Percentiles rank a stretch among this genome's conserved stretches.
Evolutionary conservation across 1,284 basidiomycete species (phyloP).

Genomic region (Leccinum pachyderme): DNA sequence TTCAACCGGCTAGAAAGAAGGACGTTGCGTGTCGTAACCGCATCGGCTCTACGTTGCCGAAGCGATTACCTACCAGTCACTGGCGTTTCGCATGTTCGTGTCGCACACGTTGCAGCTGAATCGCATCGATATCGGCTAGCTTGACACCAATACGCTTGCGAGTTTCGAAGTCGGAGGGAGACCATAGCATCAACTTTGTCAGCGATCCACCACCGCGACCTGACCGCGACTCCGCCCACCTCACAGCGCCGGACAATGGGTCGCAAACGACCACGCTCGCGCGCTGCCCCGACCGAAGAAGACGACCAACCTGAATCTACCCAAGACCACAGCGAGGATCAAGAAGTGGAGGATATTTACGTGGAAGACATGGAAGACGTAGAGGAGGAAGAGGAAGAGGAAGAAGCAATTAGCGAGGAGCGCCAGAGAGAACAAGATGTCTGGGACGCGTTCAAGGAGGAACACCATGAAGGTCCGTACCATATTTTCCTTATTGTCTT

Average conservation of each 20-base stretch:
- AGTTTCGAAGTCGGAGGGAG: background rate
- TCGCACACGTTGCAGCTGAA: background rate
- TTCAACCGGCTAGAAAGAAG: background rate
- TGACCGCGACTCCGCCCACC: background rate
- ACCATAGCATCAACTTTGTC: background rate
- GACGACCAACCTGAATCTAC: constrained; percentile 13
- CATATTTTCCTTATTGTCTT: background rate
- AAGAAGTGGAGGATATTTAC: background rate
- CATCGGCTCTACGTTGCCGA: background rate
- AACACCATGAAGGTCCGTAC: constrained; percentile 69
- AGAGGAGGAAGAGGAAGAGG: background rate
- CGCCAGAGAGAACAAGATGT: constrained; percentile 56
- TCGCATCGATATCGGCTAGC: background rate
- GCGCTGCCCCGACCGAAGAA: constrained; percentile 39
- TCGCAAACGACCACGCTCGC: constrained; percentile 50
- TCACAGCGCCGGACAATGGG: constrained; percentile 18
- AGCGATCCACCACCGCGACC: background rate
- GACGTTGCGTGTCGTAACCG: background rate
- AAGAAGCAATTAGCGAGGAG: constrained; percentile 16
- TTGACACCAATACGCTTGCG: background rate
- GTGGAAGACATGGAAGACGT: background rate
- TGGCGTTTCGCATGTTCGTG: background rate
- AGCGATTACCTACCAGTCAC: background rate
- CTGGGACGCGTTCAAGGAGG: constrained; percentile 78
- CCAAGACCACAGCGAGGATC: constrained; percentile 7